These are phyloP conservation scores for Hemerocallis citrina DNA, from an alignment of 106 monocot species.

Conservation along the genomic window DNA sequence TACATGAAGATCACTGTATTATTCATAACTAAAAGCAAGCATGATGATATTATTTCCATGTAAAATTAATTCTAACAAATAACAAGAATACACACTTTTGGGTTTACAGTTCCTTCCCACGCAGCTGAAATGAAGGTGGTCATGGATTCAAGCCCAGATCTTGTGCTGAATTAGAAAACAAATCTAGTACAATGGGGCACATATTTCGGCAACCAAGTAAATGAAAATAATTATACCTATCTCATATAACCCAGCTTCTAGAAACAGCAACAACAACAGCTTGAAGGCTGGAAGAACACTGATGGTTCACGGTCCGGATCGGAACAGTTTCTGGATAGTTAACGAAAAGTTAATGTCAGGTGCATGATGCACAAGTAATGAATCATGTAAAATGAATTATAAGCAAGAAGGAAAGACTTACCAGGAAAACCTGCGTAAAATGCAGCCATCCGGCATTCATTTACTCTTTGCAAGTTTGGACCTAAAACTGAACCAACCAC, in stretches of 20 bases:
- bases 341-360: conserved; percentile 3
- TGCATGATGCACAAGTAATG: neutral
- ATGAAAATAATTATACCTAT: conserved; percentile 39
- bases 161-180: conserved; percentile 33
- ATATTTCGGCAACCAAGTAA: neutral
- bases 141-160: conserved; percentile 94
- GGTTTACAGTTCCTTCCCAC: conserved; percentile 88
- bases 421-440: conserved; percentile 82
- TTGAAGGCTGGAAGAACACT: conserved; percentile 95
- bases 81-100: conserved; percentile 44
- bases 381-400: neutral
- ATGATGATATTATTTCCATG: neutral
- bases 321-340: conserved; percentile 84
- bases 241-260: conserved; percentile 94
- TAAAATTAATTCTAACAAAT: neutral
- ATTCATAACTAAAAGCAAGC: neutral
- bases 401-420: conserved; percentile 9
- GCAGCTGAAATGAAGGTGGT: conserved; percentile 36
- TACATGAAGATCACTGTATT: neutral
- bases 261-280: conserved; percentile 96
- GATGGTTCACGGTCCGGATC: conserved; percentile 83
- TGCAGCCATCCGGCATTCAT: conserved; percentile 68
- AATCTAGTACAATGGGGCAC: neutral
- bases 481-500: conserved; percentile 64
- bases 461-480: conserved; percentile 57